Percentiles rank a stretch among this genome's conserved stretches.
phyloP scores from a whole-genome alignment of 371 early-diverging fungal genomes.

The Blakeslea trispora region DNA sequence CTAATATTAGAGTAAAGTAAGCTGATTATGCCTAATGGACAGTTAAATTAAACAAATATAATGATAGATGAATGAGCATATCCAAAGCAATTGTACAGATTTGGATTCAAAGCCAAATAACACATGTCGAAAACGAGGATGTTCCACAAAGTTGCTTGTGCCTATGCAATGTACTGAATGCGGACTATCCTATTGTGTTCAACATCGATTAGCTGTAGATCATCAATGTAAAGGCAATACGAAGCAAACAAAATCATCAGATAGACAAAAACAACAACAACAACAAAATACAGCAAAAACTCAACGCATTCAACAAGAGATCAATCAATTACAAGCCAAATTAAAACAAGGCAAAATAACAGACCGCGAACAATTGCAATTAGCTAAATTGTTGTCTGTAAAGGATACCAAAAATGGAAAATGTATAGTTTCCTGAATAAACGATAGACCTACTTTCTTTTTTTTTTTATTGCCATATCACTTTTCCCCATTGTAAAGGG shows the following conservation, averaged over 20 bases:
- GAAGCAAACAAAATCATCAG: slow-evolving; percentile 26
- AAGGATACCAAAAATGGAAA: slow-evolving; percentile 22
- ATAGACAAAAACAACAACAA: too few relatives aligned
- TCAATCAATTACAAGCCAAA: slow-evolving; percentile 30
- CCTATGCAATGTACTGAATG: slow-evolving; percentile 62
- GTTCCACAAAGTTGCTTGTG: slow-evolving; percentile 58
- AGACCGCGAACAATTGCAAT: slow-evolving; percentile 37
- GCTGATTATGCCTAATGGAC: too few relatives aligned
- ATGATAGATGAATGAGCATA: slow-evolving; percentile 66
- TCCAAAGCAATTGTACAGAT: slow-evolving; percentile 60
- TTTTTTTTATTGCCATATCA: slow-evolving; percentile 13
- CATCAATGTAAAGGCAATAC: slow-evolving; percentile 53
- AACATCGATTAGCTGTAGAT: slow-evolving; percentile 63
- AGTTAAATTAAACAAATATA: too few relatives aligned
- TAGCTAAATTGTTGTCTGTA: slow-evolving; percentile 36
- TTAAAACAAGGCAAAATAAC: slow-evolving; percentile 37
- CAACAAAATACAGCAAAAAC: neutral
- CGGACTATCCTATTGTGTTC: slow-evolving; percentile 61
- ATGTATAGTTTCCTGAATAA: slow-evolving; percentile 18
- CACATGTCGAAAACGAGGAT: slow-evolving; percentile 54
- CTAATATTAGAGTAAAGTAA: slow-evolving; percentile 55
- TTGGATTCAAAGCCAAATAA: slow-evolving; percentile 51
- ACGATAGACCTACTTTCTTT: too few relatives aligned
- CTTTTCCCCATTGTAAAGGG: slow-evolving; percentile 28
- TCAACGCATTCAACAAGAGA: slow-evolving; percentile 31